Conservation (phyloP, 768 basidiomycete genomes). For the Suillus weaverae region DNA sequence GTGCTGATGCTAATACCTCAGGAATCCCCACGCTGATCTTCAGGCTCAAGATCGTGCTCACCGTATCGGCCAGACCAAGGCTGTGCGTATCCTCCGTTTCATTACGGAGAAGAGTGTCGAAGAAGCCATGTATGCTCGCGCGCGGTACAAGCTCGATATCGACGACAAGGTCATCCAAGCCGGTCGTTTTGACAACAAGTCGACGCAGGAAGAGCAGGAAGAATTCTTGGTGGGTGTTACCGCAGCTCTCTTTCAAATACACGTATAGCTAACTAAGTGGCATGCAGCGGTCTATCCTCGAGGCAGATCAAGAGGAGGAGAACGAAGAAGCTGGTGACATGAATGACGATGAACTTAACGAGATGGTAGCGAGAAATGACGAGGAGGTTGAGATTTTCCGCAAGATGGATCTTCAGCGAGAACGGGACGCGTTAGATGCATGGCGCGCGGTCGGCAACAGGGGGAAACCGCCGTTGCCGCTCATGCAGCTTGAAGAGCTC, state of each 20-base stretch:
- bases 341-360: slow-evolving; percentile 94
- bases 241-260: slow-evolving; percentile 2
- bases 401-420: slow-evolving; percentile 79
- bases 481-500: slow-evolving; percentile 87
- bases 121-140: slow-evolving; percentile 95
- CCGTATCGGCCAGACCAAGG: slow-evolving; percentile 99
- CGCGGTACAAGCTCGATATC: slow-evolving; percentile 94
- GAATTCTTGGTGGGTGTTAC: slow-evolving; percentile 76
- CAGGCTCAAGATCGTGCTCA: slow-evolving; percentile 99
- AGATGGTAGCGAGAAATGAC: slow-evolving; percentile 84
- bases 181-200: slow-evolving; percentile 98
- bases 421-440: slow-evolving; percentile 56
- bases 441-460: slow-evolving; percentile 78
- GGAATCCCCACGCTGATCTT: slow-evolving; percentile 98
- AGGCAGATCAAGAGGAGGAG: slow-evolving; percentile 88
- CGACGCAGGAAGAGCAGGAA: slow-evolving; percentile 96
- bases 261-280: slow-evolving; percentile 9
- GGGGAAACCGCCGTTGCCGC: slow-evolving; percentile 71
- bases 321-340: slow-evolving; percentile 90
- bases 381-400: slow-evolving; percentile 76
- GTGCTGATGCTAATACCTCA: slow-evolving; percentile 24
- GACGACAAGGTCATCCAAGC: slow-evolving; percentile 99
- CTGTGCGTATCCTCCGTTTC: slow-evolving; percentile 93
- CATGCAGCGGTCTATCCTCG: slow-evolving; percentile 80
- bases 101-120: slow-evolving; percentile 99